These are phyloP conservation scores for Teunomyces gatunensis DNA, from an alignment of 805 yeast genomes.

Conservation along the genomic window DNA sequence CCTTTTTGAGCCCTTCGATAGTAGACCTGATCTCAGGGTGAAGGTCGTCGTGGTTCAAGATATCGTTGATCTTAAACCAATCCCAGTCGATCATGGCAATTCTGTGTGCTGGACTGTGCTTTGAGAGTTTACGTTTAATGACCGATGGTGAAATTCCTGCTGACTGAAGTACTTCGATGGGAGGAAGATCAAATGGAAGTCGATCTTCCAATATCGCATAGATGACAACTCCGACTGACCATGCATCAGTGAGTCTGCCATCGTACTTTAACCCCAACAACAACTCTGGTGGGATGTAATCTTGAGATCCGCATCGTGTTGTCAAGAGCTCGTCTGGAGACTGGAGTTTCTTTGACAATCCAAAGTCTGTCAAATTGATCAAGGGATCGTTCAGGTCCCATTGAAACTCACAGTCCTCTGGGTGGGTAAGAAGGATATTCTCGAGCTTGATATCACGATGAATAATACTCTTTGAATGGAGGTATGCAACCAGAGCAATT, in stretches of 20 bases:
- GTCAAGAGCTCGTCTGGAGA: constrained; percentile 61
- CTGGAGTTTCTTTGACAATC: constrained; percentile 71
- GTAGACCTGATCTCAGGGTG: constrained; percentile 16
- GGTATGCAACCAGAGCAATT: constrained; percentile 62
- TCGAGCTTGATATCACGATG: constrained; percentile 94
- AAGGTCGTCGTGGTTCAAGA: constrained; percentile 4
- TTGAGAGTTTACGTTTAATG: constrained; percentile 38
- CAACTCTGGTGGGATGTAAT: constrained; percentile 93
- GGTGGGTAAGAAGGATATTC: constrained; percentile 56
- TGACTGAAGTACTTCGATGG: constrained; percentile 34
- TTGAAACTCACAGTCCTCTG: constrained; percentile 21
- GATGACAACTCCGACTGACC: constrained; percentile 94
- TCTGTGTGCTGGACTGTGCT: constrained; percentile 72
- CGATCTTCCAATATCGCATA: constrained; percentile 82
- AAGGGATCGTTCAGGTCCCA: constrained; percentile 24
- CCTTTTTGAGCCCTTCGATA: constrained; percentile 19
- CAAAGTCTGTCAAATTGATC: constrained; percentile 80
- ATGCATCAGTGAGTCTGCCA: constrained; percentile 86
- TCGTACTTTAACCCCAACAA: constrained; percentile 88
- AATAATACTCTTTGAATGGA: constrained; percentile 67
- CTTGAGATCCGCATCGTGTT: constrained; percentile 95
- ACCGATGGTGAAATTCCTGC: constrained; percentile 40
- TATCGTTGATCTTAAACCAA: constrained; percentile 54
- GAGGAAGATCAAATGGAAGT: constrained; percentile 89
- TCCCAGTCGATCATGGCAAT: constrained; percentile 92